phyloP scores from a whole-genome alignment of 106 monocot species.

The Platanthera zijinensis region DNA sequence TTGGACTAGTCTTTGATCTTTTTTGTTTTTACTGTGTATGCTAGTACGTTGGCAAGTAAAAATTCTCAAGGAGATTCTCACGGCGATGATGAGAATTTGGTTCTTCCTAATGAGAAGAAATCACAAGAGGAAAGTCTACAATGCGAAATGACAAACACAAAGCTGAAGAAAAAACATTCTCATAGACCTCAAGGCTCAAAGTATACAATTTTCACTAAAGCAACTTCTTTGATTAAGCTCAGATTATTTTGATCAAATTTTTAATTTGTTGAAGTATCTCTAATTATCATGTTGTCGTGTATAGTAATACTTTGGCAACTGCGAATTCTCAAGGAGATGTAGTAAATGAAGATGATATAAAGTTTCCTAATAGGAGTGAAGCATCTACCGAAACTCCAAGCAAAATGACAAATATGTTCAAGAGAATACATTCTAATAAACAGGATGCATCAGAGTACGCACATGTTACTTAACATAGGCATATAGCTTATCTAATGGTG shows the following conservation, averaged over 20 bases:
- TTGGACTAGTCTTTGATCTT: background rate
- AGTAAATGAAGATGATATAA: too few relatives aligned
- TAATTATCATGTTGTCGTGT: background rate
- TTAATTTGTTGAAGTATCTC: too few relatives aligned
- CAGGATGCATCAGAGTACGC: too few relatives aligned
- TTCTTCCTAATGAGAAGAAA: background rate
- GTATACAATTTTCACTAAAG: background rate
- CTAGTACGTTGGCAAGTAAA: background rate
- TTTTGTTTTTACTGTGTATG: background rate
- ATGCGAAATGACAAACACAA: background rate
- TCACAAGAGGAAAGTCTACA: background rate
- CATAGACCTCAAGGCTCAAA: background rate
- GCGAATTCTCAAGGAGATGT: background rate
- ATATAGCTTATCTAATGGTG: too few relatives aligned
- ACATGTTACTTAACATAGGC: too few relatives aligned
- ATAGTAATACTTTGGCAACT: background rate
- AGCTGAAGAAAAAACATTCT: background rate
- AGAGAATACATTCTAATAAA: too few relatives aligned
- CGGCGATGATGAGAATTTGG: background rate
- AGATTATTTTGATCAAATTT: background rate
- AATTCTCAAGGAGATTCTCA: background rate
- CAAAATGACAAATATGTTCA: too few relatives aligned
- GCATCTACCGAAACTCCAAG: too few relatives aligned
- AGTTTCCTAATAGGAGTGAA: too few relatives aligned
- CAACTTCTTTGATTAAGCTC: background rate